These are phyloP conservation scores for Trichoderma breve DNA, from an alignment of 2,329 filamentous ascomycete species.

Conservation along the genomic window DNA sequence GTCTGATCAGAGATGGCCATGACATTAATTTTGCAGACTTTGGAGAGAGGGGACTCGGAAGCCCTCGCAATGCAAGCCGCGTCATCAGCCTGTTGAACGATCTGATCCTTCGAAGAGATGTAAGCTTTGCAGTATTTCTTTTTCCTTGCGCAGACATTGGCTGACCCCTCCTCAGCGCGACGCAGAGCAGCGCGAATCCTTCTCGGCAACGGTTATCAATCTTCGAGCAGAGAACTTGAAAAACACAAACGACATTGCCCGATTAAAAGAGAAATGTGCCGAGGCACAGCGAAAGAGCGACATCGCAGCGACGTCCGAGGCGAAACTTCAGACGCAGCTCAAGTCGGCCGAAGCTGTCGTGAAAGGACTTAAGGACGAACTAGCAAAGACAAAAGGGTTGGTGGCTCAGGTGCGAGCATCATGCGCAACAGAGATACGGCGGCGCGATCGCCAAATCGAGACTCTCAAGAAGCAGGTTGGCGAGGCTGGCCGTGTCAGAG, in stretches of 20 bases:
- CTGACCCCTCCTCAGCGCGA: conserved; percentile 62
- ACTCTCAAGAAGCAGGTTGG: conserved; percentile 82
- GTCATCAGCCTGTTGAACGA: conserved; percentile 95
- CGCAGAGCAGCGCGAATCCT: conserved; percentile 79
- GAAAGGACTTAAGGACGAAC: conserved; percentile 79
- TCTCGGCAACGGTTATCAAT: conserved; percentile 73
- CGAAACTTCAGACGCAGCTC: conserved; percentile 66
- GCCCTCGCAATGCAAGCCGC: conserved; percentile 67
- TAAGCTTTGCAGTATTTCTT: conserved; percentile 39
- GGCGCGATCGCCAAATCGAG: conserved; percentile 85
- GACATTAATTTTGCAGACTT: conserved; percentile 80
- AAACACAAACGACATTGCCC: conserved; percentile 65
- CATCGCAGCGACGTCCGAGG: conserved; percentile 66
- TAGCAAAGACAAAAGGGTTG: conserved; percentile 72
- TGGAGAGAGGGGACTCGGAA: conserved; percentile 56
- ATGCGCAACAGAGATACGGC: conserved; percentile 87
- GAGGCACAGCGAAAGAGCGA: conserved; percentile 57
- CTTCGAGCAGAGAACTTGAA: conserved; percentile 74
- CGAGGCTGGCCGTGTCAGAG: conserved; percentile 63
- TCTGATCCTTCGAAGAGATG: conserved; percentile 83
- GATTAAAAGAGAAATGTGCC: conserved; percentile 52
- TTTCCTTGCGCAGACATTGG: not conserved
- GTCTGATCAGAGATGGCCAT: conserved; percentile 65
- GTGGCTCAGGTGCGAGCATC: conserved; percentile 81
- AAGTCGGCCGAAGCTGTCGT: conserved; percentile 71